A percentile compares a stretch with the other conserved stretches of the same genome.
Conservation (phyloP, 1,284 basidiomycete species). For the Sphaerobolus stellatus region DNA sequence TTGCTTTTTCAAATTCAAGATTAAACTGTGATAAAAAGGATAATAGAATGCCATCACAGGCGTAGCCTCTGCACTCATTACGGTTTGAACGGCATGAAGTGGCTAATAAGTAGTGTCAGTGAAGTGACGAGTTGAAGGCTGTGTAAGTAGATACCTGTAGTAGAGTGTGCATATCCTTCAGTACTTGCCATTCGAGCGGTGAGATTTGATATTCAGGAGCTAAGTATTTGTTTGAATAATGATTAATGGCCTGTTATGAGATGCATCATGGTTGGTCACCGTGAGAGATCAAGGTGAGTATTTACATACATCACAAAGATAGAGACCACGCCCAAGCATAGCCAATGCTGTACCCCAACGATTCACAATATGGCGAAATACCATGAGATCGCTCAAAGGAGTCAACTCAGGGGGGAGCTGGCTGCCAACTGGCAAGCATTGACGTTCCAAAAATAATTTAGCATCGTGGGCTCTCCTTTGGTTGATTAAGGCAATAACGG, state of each 20-base stretch:
- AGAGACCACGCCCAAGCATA: neutral
- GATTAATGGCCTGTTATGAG: neutral
- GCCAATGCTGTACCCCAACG: neutral
- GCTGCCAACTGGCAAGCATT: too few species aligned
- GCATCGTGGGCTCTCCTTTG: neutral
- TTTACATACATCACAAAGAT: neutral
- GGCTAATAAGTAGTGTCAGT: neutral
- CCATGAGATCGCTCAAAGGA: neutral
- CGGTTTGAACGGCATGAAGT: neutral
- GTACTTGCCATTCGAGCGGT: neutral
- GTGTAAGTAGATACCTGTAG: too few species aligned
- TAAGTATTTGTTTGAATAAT: neutral
- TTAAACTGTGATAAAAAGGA: neutral
- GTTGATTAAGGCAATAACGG: neutral
- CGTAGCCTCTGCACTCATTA: neutral
- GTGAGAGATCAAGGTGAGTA: neutral
- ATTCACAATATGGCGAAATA: neutral
- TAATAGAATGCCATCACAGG: neutral
- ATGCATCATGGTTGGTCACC: neutral
- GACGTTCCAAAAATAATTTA: too few species aligned
- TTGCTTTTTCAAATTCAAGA: neutral
- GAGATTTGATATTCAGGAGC: neutral
- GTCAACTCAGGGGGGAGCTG: too few species aligned
- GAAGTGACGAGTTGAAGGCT: neutral
- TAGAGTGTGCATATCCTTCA: neutral